phyloP scores from a whole-genome alignment of 2,329 filamentous ascomycete species.

The Fusarium subtropicale region DNA sequence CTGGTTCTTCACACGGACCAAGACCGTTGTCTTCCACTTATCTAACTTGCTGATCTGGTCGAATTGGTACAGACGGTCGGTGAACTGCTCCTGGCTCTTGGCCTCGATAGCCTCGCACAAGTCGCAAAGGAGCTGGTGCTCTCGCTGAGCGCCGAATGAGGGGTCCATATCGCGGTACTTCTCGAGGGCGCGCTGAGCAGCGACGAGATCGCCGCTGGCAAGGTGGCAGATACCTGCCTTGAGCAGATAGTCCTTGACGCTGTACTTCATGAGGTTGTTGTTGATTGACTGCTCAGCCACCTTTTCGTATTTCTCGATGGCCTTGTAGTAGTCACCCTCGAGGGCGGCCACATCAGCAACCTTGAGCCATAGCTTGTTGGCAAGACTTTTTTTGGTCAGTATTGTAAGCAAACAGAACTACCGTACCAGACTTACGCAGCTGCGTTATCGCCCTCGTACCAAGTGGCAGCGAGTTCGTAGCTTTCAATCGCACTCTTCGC shows the following conservation, averaged over 20 bases:
- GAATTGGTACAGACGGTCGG: constrained; percentile 87
- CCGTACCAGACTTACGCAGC: constrained; percentile 70
- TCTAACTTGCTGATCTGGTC: constrained; percentile 94
- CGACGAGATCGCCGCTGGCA: constrained; percentile 78
- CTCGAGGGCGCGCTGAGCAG: constrained; percentile 81
- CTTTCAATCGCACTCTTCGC: constrained; percentile 80
- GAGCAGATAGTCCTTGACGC: constrained; percentile 94
- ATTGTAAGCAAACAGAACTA: rapidly evolving
- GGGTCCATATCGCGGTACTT: constrained; percentile 84
- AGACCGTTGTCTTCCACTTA: constrained; percentile 93
- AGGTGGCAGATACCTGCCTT: constrained; percentile 95
- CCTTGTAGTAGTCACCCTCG: constrained; percentile 84
- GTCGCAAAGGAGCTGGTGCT: constrained; percentile 84
- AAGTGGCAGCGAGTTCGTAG: constrained; percentile 87
- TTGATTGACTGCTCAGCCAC: constrained; percentile 81
- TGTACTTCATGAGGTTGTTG: constrained; percentile 94
- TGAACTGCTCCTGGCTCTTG: constrained; percentile 84
- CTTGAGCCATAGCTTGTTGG: constrained; percentile 94
- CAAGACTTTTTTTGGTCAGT: constrained; percentile 66
- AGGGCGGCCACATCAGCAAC: constrained; percentile 88
- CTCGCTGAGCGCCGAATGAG: constrained; percentile 79
- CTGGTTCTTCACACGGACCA: constrained; percentile 83
- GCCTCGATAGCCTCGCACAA: constrained; percentile 79
- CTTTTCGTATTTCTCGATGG: constrained; percentile 84
- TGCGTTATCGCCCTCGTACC: constrained; percentile 90